Percentiles rank a stretch among this genome's conserved stretches.
Conservation (phyloP, 495 filamentous ascomycete species). For the Aspergillus biplanus region DNA sequence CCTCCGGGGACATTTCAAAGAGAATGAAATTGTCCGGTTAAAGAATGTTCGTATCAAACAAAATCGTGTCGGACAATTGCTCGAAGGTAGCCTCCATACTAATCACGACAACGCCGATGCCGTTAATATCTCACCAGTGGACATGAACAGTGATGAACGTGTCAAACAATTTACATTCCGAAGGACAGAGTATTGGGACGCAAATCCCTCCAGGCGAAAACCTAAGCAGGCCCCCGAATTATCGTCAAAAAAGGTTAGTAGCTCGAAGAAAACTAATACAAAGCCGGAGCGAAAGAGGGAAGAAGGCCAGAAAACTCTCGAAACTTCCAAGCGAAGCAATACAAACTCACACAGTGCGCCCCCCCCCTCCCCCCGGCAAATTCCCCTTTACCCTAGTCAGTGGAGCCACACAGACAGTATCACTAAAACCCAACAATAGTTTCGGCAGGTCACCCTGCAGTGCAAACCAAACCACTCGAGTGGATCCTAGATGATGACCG, state of each 20-base stretch:
- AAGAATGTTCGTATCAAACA: constrained; percentile 73
- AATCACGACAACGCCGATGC: constrained; percentile 58
- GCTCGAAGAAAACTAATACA: constrained; percentile 32
- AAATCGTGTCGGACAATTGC: constrained; percentile 45
- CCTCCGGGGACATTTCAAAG: constrained; percentile 57
- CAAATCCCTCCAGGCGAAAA: constrained; percentile 43
- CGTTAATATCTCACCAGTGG: constrained; percentile 56
- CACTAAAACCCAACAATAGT: constrained; percentile 30
- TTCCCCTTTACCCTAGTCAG: background rate
- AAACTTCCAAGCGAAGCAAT: constrained; percentile 40
- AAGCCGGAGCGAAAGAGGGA: constrained; percentile 35
- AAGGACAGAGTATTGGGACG: constrained; percentile 62
- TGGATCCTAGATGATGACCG: constrained; percentile 44
- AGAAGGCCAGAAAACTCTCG: constrained; percentile 36
- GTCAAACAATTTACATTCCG: constrained; percentile 65
- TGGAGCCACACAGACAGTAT: background rate
- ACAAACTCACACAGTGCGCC: constrained; percentile 43
- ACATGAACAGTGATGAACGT: constrained; percentile 46
- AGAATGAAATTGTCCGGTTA: constrained; percentile 64
- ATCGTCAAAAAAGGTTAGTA: constrained; percentile 38
- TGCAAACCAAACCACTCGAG: constrained; percentile 39
- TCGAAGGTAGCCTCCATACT: constrained; percentile 75
- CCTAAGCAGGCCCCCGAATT: constrained; percentile 39
- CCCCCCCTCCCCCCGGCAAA: background rate
- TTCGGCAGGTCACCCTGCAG: constrained; percentile 31